Conservation (phyloP, 352 stramenopile genomes). For the Elongisporangium senticosum region DNA sequence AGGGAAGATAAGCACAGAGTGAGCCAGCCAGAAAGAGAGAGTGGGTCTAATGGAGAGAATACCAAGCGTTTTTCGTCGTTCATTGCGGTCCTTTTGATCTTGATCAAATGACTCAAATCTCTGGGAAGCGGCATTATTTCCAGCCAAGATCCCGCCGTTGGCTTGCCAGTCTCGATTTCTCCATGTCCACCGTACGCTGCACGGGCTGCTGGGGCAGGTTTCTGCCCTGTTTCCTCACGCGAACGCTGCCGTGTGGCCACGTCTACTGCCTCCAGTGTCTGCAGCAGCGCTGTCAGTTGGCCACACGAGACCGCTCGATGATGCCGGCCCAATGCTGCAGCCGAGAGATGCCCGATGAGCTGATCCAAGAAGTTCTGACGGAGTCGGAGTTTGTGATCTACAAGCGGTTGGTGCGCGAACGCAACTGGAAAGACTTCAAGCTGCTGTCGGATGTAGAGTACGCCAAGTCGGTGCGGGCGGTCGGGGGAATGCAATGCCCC, state of each 20-base stretch:
- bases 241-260: constrained; percentile 5
- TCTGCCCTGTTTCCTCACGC: background rate
- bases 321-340: constrained; percentile 56
- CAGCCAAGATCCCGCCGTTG: background rate
- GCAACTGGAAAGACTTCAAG: constrained; percentile 31
- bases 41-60: background rate
- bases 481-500: constrained; percentile 49
- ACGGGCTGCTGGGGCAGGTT: constrained; percentile 3
- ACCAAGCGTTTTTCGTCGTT: background rate
- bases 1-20: background rate
- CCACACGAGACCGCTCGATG: constrained; percentile 27
- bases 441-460: constrained; percentile 65
- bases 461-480: constrained; percentile 21
- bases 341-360: constrained; percentile 45
- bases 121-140: background rate
- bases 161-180: background rate
- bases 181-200: background rate
- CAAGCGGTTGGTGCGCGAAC: constrained; percentile 51
- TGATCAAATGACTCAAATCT: background rate
- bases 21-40: no score
- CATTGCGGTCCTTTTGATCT: no score
- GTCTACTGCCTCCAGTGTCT: constrained; percentile 5
- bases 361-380: constrained; percentile 21
- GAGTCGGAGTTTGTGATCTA: constrained; percentile 27
- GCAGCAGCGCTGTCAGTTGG: constrained; percentile 19